Evolutionary conservation across 495 filamentous ascomycete species (phyloP).

Genomic region (Recurvomyces mirabilis): DNA sequence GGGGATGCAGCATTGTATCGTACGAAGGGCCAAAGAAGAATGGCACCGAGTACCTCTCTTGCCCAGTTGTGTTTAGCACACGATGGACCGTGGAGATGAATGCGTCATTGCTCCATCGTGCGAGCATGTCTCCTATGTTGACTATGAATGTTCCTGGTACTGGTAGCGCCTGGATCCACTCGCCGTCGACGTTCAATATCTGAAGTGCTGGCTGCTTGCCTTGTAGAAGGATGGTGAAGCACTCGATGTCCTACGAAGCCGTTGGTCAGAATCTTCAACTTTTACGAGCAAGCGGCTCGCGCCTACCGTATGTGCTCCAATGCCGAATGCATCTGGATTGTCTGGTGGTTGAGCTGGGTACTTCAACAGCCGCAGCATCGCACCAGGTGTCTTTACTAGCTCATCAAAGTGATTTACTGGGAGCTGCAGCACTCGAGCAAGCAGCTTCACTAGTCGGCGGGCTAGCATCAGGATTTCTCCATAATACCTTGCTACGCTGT

Average conservation of each 20-base stretch:
- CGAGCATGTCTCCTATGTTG: conserved; percentile 47
- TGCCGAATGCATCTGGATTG: conserved; percentile 1
- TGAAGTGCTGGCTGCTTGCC: conserved; percentile 37
- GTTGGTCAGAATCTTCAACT: too few relatives aligned
- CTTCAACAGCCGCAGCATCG: conserved; percentile 10
- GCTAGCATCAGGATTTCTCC: conserved; percentile 3
- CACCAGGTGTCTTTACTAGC: conserved; percentile 8
- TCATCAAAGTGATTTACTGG: conserved; percentile 35
- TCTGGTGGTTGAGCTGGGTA: conserved; percentile 14
- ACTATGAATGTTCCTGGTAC: conserved; percentile 42
- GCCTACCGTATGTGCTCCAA: conserved; percentile 9
- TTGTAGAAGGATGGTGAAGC: conserved; percentile 22
- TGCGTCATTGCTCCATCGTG: conserved; percentile 17
- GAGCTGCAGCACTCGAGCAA: conserved; percentile 35
- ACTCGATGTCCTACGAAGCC: conserved; percentile 19
- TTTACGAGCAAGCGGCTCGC: too few relatives aligned
- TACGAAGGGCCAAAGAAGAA: conserved; percentile 30
- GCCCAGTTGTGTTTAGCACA: conserved; percentile 14
- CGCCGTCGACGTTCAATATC: conserved; percentile 37
- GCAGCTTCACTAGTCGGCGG: conserved; percentile 19
- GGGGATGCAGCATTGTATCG: too few relatives aligned
- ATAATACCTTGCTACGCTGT: background rate
- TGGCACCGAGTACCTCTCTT: conserved; percentile 16
- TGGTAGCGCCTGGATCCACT: conserved; percentile 40
- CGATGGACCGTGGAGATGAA: conserved; percentile 21